Evolutionary conservation across 441 rosid genomes (phyloP).

Genomic region (Croton laevigatus): DNA sequence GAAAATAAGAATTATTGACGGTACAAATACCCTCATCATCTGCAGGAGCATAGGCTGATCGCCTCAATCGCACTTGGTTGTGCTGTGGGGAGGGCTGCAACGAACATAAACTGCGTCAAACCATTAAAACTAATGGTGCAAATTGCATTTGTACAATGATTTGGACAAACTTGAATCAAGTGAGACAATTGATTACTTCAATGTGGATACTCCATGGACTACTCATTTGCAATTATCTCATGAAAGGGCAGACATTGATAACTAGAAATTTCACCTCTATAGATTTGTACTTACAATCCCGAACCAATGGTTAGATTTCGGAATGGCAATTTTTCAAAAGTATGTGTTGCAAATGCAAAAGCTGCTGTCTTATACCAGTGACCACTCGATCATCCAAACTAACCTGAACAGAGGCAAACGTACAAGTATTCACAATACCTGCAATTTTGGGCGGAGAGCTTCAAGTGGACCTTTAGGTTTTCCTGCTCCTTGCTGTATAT

Average conservation of each 20-base stretch:
- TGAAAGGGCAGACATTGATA: too few species aligned
- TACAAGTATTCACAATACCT: slow-evolving; percentile 36
- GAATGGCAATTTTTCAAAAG: too few species aligned
- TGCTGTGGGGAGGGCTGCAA: slow-evolving; percentile 74
- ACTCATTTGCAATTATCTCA: too few species aligned
- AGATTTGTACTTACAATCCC: too few species aligned
- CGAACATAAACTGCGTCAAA: neutral
- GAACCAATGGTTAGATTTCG: too few species aligned
- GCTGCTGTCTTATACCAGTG: too few species aligned
- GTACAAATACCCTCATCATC: slow-evolving; percentile 46
- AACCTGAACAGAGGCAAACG: neutral
- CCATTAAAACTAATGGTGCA: neutral
- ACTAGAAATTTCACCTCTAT: too few species aligned
- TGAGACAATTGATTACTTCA: neutral
- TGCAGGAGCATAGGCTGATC: slow-evolving; percentile 66
- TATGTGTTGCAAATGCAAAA: too few species aligned
- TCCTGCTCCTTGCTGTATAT: slow-evolving; percentile 91
- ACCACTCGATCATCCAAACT: too few species aligned
- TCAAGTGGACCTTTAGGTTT: slow-evolving; percentile 96
- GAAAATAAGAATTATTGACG: neutral
- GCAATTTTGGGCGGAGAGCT: slow-evolving; percentile 95
- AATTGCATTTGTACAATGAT: neutral
- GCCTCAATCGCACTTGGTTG: slow-evolving; percentile 65
- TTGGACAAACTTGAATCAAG: neutral
- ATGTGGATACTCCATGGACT: too few species aligned